Conservation (phyloP, 352 stramenopile genomes). For the Halophytophthora batemanensis region DNA sequence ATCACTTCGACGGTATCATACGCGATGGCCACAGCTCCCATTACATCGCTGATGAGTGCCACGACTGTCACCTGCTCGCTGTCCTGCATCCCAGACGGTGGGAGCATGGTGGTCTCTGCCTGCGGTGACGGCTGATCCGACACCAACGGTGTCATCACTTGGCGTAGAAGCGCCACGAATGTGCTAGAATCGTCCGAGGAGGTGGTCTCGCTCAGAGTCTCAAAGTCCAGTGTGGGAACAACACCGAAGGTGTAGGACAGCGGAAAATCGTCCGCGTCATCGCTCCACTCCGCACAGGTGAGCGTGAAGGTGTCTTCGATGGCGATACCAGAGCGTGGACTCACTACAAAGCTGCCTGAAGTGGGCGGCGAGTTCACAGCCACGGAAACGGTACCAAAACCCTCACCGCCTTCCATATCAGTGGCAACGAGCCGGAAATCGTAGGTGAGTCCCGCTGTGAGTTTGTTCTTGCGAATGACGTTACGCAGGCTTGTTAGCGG, state of each 20-base stretch:
- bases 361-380: slow-evolving; percentile 59
- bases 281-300: slow-evolving; percentile 54
- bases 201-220: slow-evolving; percentile 4
- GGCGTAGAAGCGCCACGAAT: slow-evolving; percentile 24
- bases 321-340: slow-evolving; percentile 40
- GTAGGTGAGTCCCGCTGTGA: slow-evolving; percentile 68
- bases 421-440: slow-evolving; percentile 53
- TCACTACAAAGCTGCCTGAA: slow-evolving; percentile 46
- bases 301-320: slow-evolving; percentile 56
- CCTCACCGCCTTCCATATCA: slow-evolving; percentile 48
- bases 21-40: slow-evolving; percentile 38
- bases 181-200: slow-evolving; percentile 9
- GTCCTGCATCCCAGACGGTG: slow-evolving; percentile 19
- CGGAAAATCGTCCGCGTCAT: slow-evolving; percentile 52
- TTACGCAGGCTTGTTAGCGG: slow-evolving; percentile 53
- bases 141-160: slow-evolving; percentile 36
- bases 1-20: slow-evolving; percentile 36
- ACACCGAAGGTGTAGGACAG: slow-evolving; percentile 62
- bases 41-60: slow-evolving; percentile 48
- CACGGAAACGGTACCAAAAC: slow-evolving; percentile 50
- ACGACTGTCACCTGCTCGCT: slow-evolving; percentile 45
- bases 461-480: slow-evolving; percentile 42
- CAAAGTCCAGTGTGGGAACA: slow-evolving; percentile 31
- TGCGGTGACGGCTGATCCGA: slow-evolving; percentile 33
- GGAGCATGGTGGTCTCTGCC: slow-evolving; percentile 39